These are phyloP conservation scores for Quercus phellos DNA, from an alignment of 331 rosid genomes.

Conservation along the genomic window DNA sequence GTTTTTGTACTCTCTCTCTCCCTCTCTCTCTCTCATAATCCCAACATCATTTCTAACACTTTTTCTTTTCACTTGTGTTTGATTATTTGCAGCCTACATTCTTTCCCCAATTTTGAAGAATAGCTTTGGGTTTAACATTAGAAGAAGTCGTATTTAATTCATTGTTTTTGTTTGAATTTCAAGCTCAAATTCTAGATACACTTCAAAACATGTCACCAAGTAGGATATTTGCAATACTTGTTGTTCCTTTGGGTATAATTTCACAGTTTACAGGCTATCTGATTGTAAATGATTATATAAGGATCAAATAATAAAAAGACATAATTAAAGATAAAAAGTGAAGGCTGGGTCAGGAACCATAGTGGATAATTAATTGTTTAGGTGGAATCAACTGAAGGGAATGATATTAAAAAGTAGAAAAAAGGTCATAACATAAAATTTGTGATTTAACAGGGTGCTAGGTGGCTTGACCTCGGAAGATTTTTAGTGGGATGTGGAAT, in stretches of 20 bases:
- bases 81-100: too few relatives aligned
- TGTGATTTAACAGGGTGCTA: conserved; percentile 47
- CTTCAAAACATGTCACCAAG: neutral
- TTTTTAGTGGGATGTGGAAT: conserved; percentile 77
- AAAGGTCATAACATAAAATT: neutral
- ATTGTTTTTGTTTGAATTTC: neutral
- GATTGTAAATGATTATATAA: too few relatives aligned
- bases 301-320: too few relatives aligned
- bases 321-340: too few relatives aligned
- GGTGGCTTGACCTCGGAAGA: conserved; percentile 82
- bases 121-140: neutral
- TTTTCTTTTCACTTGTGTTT: too few relatives aligned
- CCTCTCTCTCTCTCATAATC: too few relatives aligned
- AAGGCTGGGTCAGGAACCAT: neutral
- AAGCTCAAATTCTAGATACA: neutral
- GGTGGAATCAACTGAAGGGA: neutral
- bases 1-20: too few relatives aligned
- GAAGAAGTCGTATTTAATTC: neutral
- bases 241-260: neutral
- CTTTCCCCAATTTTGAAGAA: neutral
- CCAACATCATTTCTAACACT: too few relatives aligned
- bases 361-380: neutral
- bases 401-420: neutral
- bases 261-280: too few relatives aligned
- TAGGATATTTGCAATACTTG: neutral